Percentiles rank a stretch among this genome's conserved stretches.
phyloP scores from a whole-genome alignment of 495 filamentous ascomycete genomes.

The Amorphotheca resinae region DNA sequence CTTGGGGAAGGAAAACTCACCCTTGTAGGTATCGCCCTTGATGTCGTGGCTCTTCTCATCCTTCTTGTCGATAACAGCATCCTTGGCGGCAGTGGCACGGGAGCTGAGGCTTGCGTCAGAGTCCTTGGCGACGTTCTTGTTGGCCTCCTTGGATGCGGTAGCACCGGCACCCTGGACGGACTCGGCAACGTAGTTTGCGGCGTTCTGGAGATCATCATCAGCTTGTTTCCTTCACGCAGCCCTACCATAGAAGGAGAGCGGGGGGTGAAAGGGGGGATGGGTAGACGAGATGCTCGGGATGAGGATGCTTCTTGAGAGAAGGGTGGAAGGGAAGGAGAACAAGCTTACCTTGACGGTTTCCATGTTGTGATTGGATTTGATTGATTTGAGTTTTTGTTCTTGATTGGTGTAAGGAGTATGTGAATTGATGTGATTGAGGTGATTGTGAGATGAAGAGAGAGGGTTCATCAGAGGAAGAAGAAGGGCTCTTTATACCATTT shows the following conservation, averaged over 20 bases:
- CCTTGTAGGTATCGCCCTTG: slow-evolving; percentile 44
- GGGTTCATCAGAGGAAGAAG: neutral
- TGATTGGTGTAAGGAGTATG: slow-evolving; percentile 21
- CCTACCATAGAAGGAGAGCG: neutral
- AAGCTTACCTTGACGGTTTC: slow-evolving; percentile 35
- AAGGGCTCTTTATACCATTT: slow-evolving; percentile 4
- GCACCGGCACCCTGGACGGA: slow-evolving; percentile 34
- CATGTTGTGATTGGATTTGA: slow-evolving; percentile 31
- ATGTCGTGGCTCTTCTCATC: slow-evolving; percentile 41
- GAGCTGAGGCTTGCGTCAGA: slow-evolving; percentile 32
- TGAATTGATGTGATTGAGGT: slow-evolving; percentile 22
- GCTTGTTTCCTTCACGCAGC: slow-evolving; percentile 1
- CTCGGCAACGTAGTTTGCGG: slow-evolving; percentile 49
- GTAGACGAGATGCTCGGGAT: too few relatives aligned
- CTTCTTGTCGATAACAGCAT: slow-evolving; percentile 45
- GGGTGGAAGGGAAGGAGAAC: neutral
- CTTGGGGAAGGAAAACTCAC: slow-evolving; percentile 8
- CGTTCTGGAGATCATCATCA: slow-evolving; percentile 28
- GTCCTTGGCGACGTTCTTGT: slow-evolving; percentile 54
- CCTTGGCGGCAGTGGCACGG: slow-evolving; percentile 42
- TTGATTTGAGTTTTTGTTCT: too few relatives aligned
- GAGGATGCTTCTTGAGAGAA: too few relatives aligned
- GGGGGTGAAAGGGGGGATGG: neutral
- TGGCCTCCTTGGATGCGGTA: slow-evolving; percentile 49
- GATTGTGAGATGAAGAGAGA: slow-evolving; percentile 12